Base-by-base conservation (phyloP, 2,329 filamentous ascomycete species). In the Arthrinium phaeospermum region DNA sequence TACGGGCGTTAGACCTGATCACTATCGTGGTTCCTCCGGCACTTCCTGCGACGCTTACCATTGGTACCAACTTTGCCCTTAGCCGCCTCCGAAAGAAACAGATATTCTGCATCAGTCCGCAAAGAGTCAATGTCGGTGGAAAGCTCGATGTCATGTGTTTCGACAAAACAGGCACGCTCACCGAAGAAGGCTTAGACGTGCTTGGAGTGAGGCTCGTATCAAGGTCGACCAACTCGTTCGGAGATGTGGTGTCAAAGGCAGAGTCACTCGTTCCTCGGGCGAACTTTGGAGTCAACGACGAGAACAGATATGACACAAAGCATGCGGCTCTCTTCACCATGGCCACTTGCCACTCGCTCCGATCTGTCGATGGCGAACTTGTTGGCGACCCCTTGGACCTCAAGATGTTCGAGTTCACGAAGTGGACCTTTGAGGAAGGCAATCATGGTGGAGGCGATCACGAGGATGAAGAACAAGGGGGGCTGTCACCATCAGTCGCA, bases 391-490 rank as follows among this genome's bases (percentile, higher is more conserved):
- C 97, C 5, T 86, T 99, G 1, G 96, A 99, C 81, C 87, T 98
- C 72, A 98, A 98, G 81, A 99, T 99, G 96, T 99, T 99, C 80
- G 92, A 98, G 75, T 99, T 98, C 77, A 98, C 96, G 0, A 89
- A 90, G 7, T 99, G 96, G 96, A 89, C 90, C 4, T 99, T 94
- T 77, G 93, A 98, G 80, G 96, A 99, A 84, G 94, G 95, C 2
- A 91, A 91, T 67, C 91, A 95, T 76, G 88, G 88, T 70, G 83
- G 87, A 34, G 89, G 87, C 41, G 90, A 90, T 70, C 87, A 87
- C 57, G 91, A 93, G 69, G 92, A 94, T 27, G 94, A 96, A 67
- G 93, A 95, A 72, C 92, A 92, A 77, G 86, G 89, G 4, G 91
- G 92, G 10, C 87, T 98, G 49, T 92, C 93, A 0, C 96, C 96